phyloP scores from a whole-genome alignment of 2,329 filamentous ascomycete genomes.

The Gaeumannomyces tritici region DNA sequence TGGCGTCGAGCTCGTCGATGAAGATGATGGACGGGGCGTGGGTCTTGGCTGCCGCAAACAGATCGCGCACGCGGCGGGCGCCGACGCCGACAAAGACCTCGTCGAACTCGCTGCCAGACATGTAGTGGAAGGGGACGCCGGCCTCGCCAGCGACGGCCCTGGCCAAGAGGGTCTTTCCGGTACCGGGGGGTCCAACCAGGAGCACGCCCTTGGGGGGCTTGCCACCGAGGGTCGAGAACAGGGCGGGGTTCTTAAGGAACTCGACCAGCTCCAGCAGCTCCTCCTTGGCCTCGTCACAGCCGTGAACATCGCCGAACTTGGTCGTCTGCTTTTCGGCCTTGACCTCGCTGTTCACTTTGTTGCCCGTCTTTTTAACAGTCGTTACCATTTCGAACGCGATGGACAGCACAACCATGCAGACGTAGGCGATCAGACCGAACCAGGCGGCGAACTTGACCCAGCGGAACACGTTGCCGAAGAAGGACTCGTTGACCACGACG shows the following conservation, averaged over 20 bases:
- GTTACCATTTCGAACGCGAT: slow-evolving; percentile 76
- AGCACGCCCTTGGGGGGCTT: slow-evolving; percentile 96
- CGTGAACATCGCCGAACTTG: slow-evolving; percentile 87
- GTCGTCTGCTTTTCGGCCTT: slow-evolving; percentile 81
- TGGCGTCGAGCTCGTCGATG: slow-evolving; percentile 86
- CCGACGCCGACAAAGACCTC: slow-evolving; percentile 92
- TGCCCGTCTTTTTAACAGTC: slow-evolving; percentile 63
- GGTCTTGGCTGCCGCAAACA: slow-evolving; percentile 23
- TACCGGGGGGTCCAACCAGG: slow-evolving; percentile 89
- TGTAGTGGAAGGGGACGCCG: slow-evolving; percentile 98
- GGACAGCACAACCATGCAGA: slow-evolving; percentile 69
- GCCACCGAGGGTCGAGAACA: slow-evolving; percentile 87
- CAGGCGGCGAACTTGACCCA: slow-evolving; percentile 82
- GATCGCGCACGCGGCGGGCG: slow-evolving; percentile 68
- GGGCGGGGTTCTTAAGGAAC: slow-evolving; percentile 86
- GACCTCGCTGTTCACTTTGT: slow-evolving; percentile 58
- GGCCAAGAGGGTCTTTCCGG: slow-evolving; percentile 91
- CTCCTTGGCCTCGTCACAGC: slow-evolving; percentile 96
- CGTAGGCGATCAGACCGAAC: slow-evolving; percentile 71
- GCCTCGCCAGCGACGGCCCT: slow-evolving; percentile 94
- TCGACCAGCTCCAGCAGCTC: slow-evolving; percentile 95
- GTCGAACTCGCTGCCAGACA: slow-evolving; percentile 98
- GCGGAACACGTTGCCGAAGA: slow-evolving; percentile 70
- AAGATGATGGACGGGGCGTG: slow-evolving; percentile 54
- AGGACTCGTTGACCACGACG: slow-evolving; percentile 88